Percentiles rank a stretch among this genome's conserved stretches.
Evolutionary conservation across 1,284 basidiomycete genomes (phyloP).

Genomic region (Lignosus rhinocerotis): DNA sequence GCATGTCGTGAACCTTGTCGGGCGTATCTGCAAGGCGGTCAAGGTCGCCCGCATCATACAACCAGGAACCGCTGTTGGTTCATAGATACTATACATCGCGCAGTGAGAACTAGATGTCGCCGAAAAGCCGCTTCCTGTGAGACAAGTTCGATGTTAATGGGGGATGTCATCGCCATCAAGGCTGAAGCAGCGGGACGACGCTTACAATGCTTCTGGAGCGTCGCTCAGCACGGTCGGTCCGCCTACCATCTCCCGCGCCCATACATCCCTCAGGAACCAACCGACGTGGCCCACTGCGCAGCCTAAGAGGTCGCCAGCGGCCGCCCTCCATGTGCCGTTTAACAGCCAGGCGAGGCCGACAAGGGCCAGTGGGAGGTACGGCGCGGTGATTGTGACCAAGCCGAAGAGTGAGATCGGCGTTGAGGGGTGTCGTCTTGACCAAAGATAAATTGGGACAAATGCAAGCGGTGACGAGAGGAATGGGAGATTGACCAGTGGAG

Average conservation of each 20-base stretch:
- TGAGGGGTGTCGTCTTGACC: conserved; percentile 92
- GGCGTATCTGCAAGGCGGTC: no score
- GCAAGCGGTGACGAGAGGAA: conserved; percentile 89
- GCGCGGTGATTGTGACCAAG: conserved; percentile 90
- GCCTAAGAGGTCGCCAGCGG: conserved; percentile 83
- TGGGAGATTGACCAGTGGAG: conserved; percentile 86
- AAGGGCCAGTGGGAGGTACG: conserved; percentile 91
- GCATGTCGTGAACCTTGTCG: no score
- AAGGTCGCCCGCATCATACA: no score
- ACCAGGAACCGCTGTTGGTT: no score
- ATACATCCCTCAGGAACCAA: conserved; percentile 94
- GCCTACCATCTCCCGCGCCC: conserved; percentile 89
- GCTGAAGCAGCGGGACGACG: conserved; percentile 24
- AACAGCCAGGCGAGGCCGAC: conserved; percentile 90
- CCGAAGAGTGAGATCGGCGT: conserved; percentile 97
- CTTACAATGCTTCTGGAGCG: conserved; percentile 80
- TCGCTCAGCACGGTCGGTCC: conserved; percentile 75
- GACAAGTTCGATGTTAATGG: not conserved
- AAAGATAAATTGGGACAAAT: conserved; percentile 95
- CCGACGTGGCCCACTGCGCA: conserved; percentile 89
- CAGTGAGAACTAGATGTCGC: conserved; percentile 43
- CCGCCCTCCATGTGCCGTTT: conserved; percentile 84
- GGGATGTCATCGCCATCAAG: conserved; percentile 1
- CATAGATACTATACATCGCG: not conserved
- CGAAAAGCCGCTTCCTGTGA: conserved; percentile 63